Evolutionary conservation across 116 monocot genomes (phyloP).

Genomic region (Trichopus zeylanicus): DNA sequence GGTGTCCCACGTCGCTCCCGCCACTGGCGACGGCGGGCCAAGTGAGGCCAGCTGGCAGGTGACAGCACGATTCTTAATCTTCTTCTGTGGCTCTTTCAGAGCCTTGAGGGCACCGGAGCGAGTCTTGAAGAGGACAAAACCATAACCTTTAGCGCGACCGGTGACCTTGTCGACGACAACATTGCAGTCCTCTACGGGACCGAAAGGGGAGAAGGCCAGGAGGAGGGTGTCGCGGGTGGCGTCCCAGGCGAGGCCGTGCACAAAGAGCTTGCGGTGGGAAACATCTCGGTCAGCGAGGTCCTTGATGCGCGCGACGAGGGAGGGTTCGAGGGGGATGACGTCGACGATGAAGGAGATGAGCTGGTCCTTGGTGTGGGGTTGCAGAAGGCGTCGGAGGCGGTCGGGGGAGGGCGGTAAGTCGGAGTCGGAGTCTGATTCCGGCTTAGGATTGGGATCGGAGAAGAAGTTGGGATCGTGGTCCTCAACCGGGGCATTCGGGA

Average conservation of each 20-base stretch:
- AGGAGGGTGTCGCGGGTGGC: constrained; percentile 23
- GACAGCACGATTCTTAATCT: no score
- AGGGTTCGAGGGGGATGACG: constrained; percentile 25
- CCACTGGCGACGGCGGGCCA: neutral
- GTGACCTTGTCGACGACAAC: constrained; percentile 49
- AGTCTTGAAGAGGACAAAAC: constrained; percentile 44
- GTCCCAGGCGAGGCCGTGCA: constrained; percentile 48
- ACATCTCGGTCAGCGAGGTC: constrained; percentile 33
- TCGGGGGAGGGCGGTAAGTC: no score
- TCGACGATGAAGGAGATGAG: constrained; percentile 51
- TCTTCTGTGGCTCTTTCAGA: constrained; percentile 37
- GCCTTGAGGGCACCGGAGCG: constrained; percentile 32
- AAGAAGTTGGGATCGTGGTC: constrained; percentile 2
- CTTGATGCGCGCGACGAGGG: constrained; percentile 26
- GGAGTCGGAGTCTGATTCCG: constrained; percentile 5
- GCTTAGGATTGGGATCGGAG: neutral
- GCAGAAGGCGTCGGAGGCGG: constrained; percentile 35
- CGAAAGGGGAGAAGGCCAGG: constrained; percentile 31
- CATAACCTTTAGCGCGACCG: constrained; percentile 53
- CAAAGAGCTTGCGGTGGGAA: constrained; percentile 56
- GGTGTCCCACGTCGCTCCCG: constrained; percentile 5
- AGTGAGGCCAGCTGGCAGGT: constrained; percentile 12
- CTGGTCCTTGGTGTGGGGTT: constrained; percentile 55
- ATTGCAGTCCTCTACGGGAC: constrained; percentile 42
- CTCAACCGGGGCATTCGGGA: no score